These are phyloP conservation scores for Spathaspora sp. DNA, from an alignment of 805 yeast species.

Conservation along the genomic window DNA sequence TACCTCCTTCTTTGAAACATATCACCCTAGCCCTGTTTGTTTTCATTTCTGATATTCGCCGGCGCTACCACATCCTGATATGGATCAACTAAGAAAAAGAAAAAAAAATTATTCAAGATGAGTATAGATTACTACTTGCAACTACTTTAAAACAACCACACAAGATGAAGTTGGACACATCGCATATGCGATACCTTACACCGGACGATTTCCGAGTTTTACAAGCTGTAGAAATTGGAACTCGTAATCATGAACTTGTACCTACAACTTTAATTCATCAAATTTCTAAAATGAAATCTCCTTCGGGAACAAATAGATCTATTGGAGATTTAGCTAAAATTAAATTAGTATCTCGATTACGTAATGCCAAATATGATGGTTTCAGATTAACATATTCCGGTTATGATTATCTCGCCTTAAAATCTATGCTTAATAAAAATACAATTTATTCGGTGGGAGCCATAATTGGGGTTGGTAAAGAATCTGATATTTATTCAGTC, in stretches of 20 bases:
- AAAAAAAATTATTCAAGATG: background rate
- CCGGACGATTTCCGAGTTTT: slow-evolving; percentile 87
- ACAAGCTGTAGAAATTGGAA: slow-evolving; percentile 85
- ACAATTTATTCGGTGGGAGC: slow-evolving; percentile 76
- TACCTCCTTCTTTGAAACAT: background rate
- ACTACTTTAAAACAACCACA: slow-evolving; percentile 5
- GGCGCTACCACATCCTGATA: background rate
- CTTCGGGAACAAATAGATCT: slow-evolving; percentile 71
- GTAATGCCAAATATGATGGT: slow-evolving; percentile 95
- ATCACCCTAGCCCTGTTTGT: background rate
- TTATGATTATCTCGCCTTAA: slow-evolving; percentile 87
- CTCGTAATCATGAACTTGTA: slow-evolving; percentile 90
- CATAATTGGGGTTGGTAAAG: slow-evolving; percentile 95
- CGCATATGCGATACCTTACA: slow-evolving; percentile 90
- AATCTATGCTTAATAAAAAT: slow-evolving; percentile 72
- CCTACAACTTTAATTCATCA: slow-evolving; percentile 84
- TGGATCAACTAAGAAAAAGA: background rate
- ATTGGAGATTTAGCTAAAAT: slow-evolving; percentile 86
- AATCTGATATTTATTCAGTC: slow-evolving; percentile 88
- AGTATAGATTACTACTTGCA: background rate
- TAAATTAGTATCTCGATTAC: slow-evolving; percentile 67
- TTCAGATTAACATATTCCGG: slow-evolving; percentile 86
- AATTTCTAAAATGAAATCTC: slow-evolving; percentile 71
- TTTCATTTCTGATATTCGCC: background rate
- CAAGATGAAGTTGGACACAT: slow-evolving; percentile 83